These are phyloP conservation scores for Tylopilus sp. DNA, from an alignment of 1,284 basidiomycete species.

Conservation along the genomic window DNA sequence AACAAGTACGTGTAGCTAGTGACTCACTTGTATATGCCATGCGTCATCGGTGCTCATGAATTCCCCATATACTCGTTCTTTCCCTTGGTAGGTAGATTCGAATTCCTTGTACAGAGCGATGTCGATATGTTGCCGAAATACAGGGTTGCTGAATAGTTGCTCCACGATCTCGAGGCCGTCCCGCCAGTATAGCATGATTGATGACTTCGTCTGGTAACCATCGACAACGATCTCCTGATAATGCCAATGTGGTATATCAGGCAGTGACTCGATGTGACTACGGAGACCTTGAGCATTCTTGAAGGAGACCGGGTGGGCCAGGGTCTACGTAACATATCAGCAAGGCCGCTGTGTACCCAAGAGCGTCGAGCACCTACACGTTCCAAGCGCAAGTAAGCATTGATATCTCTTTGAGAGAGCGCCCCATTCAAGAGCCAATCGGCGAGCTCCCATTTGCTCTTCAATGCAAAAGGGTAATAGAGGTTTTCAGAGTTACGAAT, in stretches of 20 bases:
- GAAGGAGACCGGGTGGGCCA: not conserved
- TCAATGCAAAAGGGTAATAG: too few relatives aligned
- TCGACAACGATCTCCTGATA: not conserved
- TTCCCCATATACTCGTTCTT: not conserved
- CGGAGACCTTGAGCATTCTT: not conserved
- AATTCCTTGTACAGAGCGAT: not conserved
- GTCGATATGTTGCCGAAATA: not conserved
- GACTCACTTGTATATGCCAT: not conserved
- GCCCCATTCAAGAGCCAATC: too few relatives aligned
- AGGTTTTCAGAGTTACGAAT: too few relatives aligned
- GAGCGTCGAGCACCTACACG: not conserved
- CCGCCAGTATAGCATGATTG: not conserved
- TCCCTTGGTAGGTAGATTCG: not conserved
- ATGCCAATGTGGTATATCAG: conserved; percentile 6
- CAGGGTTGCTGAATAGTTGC: not conserved
- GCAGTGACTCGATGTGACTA: conserved; percentile 9
- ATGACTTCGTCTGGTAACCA: not conserved
- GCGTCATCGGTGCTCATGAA: not conserved
- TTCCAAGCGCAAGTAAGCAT: not conserved
- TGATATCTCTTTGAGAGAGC: too few relatives aligned
- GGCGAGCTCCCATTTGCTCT: too few relatives aligned
- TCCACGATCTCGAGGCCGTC: not conserved
- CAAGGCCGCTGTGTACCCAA: not conserved
- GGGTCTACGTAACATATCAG: not conserved
- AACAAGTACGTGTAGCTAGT: not conserved